Evolutionary conservation across 1,284 basidiomycete species (phyloP), one percentile per base, ranked within the genome.

Genomic region (Ganoderma boninense): DNA sequence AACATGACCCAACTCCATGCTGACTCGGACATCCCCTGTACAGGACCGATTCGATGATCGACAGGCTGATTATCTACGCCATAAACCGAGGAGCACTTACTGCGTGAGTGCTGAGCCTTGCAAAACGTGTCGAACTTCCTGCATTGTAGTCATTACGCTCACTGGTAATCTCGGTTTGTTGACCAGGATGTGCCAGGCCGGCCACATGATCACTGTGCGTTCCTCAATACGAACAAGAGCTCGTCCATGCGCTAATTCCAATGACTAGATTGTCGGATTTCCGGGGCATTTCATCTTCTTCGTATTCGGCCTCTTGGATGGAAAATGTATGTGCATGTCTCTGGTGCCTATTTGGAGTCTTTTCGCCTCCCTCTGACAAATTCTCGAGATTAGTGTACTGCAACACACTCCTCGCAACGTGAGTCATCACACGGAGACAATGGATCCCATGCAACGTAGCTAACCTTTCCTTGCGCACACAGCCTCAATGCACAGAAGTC

Each of bases 401-500:
- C 23, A 52, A 52, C 49, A 52, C 49, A 23, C 49, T 52, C n/a
- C 23, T 52, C 20, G 49, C 49, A 11, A 52, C 49, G 49, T 52
- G 23, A 20, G 49, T 10, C 49, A 52, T 26, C 49, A 7, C 6
- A 8, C n/a, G 6, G 1, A 23, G 5, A 8, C 20, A 7, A 52
- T 52, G 7, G 10, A 52, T 13, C 2, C 10, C 49, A 23, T 52
- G 2, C 20, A 38, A 38, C 42, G 26, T 29, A 29, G 26, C 26
- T 29, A 29, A 29, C 26, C 26, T 29, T 29, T 29, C 26, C 26
- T 2, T 29, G 26, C 26, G 23, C 23, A 13, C 49, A 52, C 23
- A 52, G 49, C n/a, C 49, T 52, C 49, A 52, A 52, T 8, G 49
- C 49, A n/a, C 49, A 52, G n/a, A 52, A 52, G 20, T 52, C 49